These are phyloP conservation scores for Elsinoe ampelina DNA, from an alignment of 2,329 filamentous ascomycete genomes.

Conservation along the genomic window DNA sequence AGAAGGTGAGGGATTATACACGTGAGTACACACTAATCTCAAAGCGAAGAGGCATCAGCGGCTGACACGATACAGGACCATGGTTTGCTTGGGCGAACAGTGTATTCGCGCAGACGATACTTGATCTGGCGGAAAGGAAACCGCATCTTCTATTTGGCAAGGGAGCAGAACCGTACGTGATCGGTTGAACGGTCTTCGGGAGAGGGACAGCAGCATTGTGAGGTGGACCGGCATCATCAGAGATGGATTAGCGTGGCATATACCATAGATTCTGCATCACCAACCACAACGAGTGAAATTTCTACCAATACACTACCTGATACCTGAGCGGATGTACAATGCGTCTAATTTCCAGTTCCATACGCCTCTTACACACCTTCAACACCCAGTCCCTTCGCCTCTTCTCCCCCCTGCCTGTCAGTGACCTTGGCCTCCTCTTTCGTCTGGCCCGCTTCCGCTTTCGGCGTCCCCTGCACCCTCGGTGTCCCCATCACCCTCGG, in stretches of 20 bases:
- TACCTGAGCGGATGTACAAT: background rate
- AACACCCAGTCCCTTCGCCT: constrained; percentile 11
- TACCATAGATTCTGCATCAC: background rate
- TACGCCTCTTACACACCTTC: background rate
- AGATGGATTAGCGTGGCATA: background rate
- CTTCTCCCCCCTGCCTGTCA: background rate
- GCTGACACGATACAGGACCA: constrained; percentile 43
- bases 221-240: background rate
- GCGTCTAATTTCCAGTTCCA: background rate
- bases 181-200: constrained; percentile 17
- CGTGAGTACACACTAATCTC: constrained; percentile 48
- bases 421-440: constrained; percentile 5
- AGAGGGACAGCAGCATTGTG: background rate
- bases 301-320: background rate
- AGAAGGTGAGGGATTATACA: constrained; percentile 61
- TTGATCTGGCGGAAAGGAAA: constrained; percentile 81
- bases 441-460: background rate
- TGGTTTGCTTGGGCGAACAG: constrained; percentile 99
- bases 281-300: background rate
- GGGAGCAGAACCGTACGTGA: constrained; percentile 50
- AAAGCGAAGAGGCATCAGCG: too few relatives aligned
- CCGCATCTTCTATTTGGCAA: constrained; percentile 75
- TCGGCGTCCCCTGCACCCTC: background rate
- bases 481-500: background rate
- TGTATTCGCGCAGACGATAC: constrained; percentile 84